A percentile compares a stretch with the other conserved stretches of the same genome.
Evolutionary conservation across 176 grass and related monocot genomes (phyloP).

Genomic region (Carex myosuroides): DNA sequence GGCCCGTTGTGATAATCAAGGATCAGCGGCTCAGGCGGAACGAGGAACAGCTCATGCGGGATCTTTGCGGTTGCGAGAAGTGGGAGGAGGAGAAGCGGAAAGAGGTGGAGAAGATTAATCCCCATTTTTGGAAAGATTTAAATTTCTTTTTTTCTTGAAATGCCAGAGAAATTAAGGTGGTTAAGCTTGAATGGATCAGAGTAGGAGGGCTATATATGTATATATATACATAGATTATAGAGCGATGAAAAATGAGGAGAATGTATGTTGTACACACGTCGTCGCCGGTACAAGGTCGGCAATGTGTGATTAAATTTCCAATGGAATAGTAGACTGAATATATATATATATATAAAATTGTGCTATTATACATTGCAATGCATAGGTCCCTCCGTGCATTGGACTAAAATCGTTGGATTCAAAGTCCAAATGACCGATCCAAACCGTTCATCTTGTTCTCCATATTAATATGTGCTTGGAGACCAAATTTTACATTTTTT

Average conservation of each 20-base stretch:
- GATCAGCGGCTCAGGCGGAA: slow-evolving; percentile 52
- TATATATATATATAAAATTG: too few species aligned
- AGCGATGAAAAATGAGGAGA: neutral
- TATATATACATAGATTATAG: neutral
- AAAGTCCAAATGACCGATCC: too few species aligned
- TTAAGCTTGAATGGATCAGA: neutral
- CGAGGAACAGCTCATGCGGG: slow-evolving; percentile 56
- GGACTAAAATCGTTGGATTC: too few species aligned
- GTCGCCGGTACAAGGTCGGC: neutral
- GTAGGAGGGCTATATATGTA: neutral
- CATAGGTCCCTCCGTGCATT: too few species aligned
- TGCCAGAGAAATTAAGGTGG: neutral
- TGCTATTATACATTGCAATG: too few species aligned
- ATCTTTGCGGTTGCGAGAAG: slow-evolving; percentile 24
- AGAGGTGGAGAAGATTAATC: slow-evolving; percentile 5
- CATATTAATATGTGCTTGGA: too few species aligned
- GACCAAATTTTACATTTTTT: too few species aligned
- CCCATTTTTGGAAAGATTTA: neutral
- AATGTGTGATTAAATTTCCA: neutral
- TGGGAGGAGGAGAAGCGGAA: slow-evolving; percentile 15
- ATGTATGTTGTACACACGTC: slow-evolving; percentile 16
- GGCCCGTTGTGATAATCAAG: slow-evolving; percentile 54
- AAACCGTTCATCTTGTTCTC: too few species aligned
- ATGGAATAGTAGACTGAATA: neutral
- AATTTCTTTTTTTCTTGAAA: neutral